Evolutionary conservation across 345 rosid genomes (phyloP), one percentile per base, ranked within the genome.

Genomic region (Psidium friedrichsthalianum): DNA sequence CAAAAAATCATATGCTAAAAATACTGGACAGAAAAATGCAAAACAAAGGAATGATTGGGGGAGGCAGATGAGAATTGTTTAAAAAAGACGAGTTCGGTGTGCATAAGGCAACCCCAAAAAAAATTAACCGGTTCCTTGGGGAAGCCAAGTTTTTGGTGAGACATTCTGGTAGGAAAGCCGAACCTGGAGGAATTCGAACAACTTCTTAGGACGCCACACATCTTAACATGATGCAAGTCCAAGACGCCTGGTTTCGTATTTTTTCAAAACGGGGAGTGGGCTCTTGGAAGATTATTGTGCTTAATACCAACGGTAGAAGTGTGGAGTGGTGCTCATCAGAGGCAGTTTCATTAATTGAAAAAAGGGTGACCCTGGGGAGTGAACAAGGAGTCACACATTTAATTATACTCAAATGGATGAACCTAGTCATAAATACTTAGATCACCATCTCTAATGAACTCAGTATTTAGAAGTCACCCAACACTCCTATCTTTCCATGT

Each of bases 221-320:
- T 90, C 98, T 91, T 90, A 97, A 88, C 91, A n/a, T 95, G 99
- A 92, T 97, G 99, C 89, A 97, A 86, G 82, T 96, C 95, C 64
- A 97, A 97, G 97, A 59, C 95, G n/a, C 95, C 92, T 97, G 99
- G n/a, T n/a, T 85, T 95, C 96, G 52, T 97, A 96, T 86, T 90
- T 36, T 36, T n/a, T n/a, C n/a, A n/a, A n/a, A n/a, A n/a, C 36
- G 2, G 36, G 36, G 36, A 36, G 36, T n/a, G n/a, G n/a, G n/a
- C n/a, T n/a, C n/a, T 95, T 82, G 95, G 99, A n/a, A 85, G 82
- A 84, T 93, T 94, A 93, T 97, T 97, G 86, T 99, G 96, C 91
- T 97, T 97, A 90, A 97, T 95, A 90, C 99, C 99, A 97, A 29
- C 99, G 98, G 98, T 85, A 97, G 90, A 97, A 97, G 90, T 96